Conservation (phyloP, 2,329 filamentous ascomycete genomes). For the Ceratocystiopsis minuta region DNA sequence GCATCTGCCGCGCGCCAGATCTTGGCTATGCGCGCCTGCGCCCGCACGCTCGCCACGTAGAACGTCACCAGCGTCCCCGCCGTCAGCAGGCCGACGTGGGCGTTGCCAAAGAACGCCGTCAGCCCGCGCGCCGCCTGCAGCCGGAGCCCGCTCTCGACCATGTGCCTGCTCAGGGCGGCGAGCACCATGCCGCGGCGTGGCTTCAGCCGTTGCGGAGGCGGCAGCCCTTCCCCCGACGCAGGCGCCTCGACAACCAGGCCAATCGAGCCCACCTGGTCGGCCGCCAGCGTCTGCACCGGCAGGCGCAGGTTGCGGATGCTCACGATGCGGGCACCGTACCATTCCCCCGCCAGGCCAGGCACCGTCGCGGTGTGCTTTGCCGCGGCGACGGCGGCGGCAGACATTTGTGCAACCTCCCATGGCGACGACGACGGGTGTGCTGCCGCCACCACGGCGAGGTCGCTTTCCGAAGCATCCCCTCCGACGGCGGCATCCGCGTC, state of each 20-base stretch:
- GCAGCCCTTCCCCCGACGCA: background rate
- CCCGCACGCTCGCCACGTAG: conserved; percentile 74
- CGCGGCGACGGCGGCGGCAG: conserved; percentile 13
- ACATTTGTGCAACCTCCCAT: conserved; percentile 24
- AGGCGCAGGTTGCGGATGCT: conserved; percentile 79
- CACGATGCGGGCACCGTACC: conserved; percentile 63
- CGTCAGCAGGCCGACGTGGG: conserved; percentile 43
- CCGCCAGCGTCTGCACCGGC: conserved; percentile 56
- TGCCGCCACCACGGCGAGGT: conserved; percentile 23
- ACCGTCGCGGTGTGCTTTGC: conserved; percentile 19
- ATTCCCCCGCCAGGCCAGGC: conserved; percentile 43
- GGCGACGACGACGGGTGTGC: conserved; percentile 27
- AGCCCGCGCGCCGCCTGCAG: conserved; percentile 50
- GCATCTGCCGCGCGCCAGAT: conserved; percentile 18
- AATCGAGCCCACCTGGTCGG: conserved; percentile 78
- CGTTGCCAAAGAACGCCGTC: conserved; percentile 50
- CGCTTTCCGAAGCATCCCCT: conserved; percentile 27
- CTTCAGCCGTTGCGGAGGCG: conserved; percentile 17
- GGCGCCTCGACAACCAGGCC: conserved; percentile 47
- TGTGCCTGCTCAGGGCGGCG: conserved; percentile 40
- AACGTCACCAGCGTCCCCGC: conserved; percentile 58
- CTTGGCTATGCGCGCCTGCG: conserved; percentile 49
- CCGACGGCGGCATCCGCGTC: conserved; percentile 21
- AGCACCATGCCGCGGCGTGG: conserved; percentile 74
- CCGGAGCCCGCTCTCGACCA: conserved; percentile 35